Conservation (phyloP, 768 basidiomycete species). For the Podaxis sp. region DNA sequence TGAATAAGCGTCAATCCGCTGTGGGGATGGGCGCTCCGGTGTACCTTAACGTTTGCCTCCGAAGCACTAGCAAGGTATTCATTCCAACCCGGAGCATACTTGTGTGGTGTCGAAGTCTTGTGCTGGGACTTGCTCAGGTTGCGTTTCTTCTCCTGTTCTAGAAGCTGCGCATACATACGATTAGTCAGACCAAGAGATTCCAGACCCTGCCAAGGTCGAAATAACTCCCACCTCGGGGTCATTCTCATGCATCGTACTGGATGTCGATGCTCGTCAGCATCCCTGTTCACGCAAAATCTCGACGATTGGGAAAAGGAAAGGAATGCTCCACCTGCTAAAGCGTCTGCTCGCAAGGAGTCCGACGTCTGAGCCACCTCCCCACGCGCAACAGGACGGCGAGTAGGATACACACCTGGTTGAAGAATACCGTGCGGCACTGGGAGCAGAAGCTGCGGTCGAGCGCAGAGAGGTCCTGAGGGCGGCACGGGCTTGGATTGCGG, state of each 20-base stretch:
- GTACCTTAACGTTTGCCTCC: conserved; percentile 66
- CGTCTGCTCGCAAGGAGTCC: background rate
- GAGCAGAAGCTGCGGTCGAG: background rate
- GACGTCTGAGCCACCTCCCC: background rate
- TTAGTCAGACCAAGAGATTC: background rate
- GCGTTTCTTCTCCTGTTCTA: conserved; percentile 55
- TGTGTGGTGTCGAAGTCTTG: conserved; percentile 47
- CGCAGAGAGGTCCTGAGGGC: conserved; percentile 5
- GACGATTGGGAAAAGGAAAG: background rate
- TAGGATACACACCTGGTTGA: conserved; percentile 6
- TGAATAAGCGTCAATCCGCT: conserved; percentile 3
- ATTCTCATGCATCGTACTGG: conserved; percentile 60
- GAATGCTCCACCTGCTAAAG: conserved; percentile 10
- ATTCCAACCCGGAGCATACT: conserved; percentile 71
- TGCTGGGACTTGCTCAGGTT: conserved; percentile 45
- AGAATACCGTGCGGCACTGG: background rate
- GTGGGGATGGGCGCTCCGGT: background rate
- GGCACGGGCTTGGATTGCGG: background rate
- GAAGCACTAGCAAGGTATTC: conserved; percentile 62
- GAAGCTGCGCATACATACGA: conserved; percentile 30
- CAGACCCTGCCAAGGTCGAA: background rate
- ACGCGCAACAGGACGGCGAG: background rate
- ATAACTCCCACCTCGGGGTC: conserved; percentile 44
- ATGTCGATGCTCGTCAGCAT: conserved; percentile 14
- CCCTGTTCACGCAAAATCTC: background rate